A percentile compares a stretch with the other conserved stretches of the same genome.
These are phyloP conservation scores for Aspergillus texensis DNA, from an alignment of 2,329 filamentous ascomycete species.

Conservation along the genomic window DNA sequence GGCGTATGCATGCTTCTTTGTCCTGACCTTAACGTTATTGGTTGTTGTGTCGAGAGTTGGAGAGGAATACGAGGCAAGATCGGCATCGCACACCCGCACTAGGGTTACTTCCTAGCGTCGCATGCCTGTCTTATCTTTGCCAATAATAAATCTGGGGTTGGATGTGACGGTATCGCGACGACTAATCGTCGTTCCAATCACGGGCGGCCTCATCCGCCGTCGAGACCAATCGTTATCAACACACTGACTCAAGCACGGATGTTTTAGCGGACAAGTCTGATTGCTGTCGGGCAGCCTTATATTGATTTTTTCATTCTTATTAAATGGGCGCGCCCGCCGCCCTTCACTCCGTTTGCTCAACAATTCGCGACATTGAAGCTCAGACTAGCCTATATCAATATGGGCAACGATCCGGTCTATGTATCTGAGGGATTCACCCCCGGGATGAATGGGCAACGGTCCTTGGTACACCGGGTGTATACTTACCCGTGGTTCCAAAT, in stretches of 20 bases:
- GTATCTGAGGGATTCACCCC: background rate
- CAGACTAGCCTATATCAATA: background rate
- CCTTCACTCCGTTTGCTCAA: background rate
- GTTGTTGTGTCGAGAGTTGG: background rate
- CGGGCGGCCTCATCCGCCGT: background rate
- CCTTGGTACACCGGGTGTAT: background rate
- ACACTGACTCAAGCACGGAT: background rate
- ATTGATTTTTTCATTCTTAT: background rate
- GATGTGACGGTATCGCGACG: background rate
- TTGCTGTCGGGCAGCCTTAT: background rate
- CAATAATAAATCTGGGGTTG: background rate
- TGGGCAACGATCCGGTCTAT: background rate
- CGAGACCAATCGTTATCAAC: background rate
- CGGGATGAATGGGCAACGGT: background rate
- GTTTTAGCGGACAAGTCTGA: background rate
- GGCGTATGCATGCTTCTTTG: background rate
- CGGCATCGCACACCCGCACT: background rate
- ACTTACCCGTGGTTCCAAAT: constrained; percentile 53
- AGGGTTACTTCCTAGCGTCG: background rate
- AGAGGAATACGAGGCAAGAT: background rate
- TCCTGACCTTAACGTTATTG: background rate
- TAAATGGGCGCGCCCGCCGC: background rate
- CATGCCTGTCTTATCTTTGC: background rate
- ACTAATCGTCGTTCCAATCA: background rate
- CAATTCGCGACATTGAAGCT: background rate